phyloP scores from a whole-genome alignment of 148 eudicot genomes.

The Salicornia ramosissima region DNA sequence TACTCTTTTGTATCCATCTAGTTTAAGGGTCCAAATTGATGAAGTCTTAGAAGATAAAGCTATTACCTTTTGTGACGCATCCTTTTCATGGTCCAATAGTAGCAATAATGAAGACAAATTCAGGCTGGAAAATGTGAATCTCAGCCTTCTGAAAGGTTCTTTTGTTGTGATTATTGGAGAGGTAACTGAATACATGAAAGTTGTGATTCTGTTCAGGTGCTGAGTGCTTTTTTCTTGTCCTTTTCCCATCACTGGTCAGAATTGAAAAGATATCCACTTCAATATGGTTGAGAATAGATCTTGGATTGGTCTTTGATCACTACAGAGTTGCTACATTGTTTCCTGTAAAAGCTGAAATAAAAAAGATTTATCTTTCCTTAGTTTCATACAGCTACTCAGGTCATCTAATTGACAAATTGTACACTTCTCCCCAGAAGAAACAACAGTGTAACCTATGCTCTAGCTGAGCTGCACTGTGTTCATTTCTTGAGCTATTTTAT shows the following conservation, averaged over 20 bases:
- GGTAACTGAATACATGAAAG: slow-evolving; percentile 35
- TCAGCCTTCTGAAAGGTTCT: slow-evolving; percentile 66
- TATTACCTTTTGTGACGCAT: slow-evolving; percentile 57
- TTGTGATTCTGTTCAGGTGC: not conserved
- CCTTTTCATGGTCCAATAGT: slow-evolving; percentile 69
- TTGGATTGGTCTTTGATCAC: not conserved
- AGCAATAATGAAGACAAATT: slow-evolving; percentile 35
- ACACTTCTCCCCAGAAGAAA: not conserved
- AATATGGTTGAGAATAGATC: not conserved
- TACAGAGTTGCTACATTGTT: not conserved
- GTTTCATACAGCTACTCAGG: not conserved
- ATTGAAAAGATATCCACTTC: not conserved
- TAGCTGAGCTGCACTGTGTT: not conserved
- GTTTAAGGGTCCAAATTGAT: slow-evolving; percentile 31
- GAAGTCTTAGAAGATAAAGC: slow-evolving; percentile 36
- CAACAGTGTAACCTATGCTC: not conserved
- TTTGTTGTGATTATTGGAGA: slow-evolving; percentile 82
- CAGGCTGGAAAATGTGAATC: slow-evolving; percentile 49
- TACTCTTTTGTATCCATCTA: slow-evolving; percentile 29
- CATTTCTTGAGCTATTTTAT: slow-evolving; percentile 8
- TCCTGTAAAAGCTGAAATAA: not conserved
- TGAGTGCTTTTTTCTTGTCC: not conserved
- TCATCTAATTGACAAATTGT: not conserved
- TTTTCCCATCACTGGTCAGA: not conserved
- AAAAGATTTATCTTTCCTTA: no score